These are phyloP conservation scores for Vachellia pachyceras DNA, from an alignment of 306 rosid species.

Conservation along the genomic window DNA sequence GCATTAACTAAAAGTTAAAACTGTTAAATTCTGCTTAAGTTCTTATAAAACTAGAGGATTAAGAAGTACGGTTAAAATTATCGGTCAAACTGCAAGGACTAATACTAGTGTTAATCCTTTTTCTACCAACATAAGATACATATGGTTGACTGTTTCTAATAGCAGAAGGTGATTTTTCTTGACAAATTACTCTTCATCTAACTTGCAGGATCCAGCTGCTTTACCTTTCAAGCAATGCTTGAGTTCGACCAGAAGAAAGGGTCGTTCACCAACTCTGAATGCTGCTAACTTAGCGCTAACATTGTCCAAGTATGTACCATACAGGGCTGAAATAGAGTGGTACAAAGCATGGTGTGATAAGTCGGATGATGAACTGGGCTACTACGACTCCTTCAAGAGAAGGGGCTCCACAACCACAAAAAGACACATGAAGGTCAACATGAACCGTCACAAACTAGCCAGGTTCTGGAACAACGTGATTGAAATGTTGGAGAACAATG, in stretches of 20 bases:
- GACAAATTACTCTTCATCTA: conserved; percentile 3
- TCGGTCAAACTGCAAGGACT: no score
- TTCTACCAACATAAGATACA: not conserved
- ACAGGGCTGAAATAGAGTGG: conserved; percentile 71
- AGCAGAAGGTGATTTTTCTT: conserved; percentile 18
- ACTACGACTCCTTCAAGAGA: conserved; percentile 72
- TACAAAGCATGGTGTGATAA: conserved; percentile 62
- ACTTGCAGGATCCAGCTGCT: conserved; percentile 52
- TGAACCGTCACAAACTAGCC: conserved; percentile 71
- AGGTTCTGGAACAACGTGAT: conserved; percentile 65
- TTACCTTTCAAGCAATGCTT: conserved; percentile 60
- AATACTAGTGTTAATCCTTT: no score
- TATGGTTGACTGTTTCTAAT: not conserved
- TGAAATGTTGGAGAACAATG: conserved; percentile 53
- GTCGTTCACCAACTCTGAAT: conserved; percentile 58
- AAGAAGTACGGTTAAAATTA: no score
- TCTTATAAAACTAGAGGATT: no score
- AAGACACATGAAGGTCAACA: conserved; percentile 56
- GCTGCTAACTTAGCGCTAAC: conserved; percentile 57
- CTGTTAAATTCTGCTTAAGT: no score
- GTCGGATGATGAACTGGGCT: conserved; percentile 60
- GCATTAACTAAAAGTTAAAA: no score
- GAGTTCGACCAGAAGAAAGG: conserved; percentile 55
- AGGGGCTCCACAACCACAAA: conserved; percentile 51
- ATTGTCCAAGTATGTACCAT: conserved; percentile 60